Conservation (phyloP, 495 filamentous ascomycete species). For the Penicillium steckii region DNA sequence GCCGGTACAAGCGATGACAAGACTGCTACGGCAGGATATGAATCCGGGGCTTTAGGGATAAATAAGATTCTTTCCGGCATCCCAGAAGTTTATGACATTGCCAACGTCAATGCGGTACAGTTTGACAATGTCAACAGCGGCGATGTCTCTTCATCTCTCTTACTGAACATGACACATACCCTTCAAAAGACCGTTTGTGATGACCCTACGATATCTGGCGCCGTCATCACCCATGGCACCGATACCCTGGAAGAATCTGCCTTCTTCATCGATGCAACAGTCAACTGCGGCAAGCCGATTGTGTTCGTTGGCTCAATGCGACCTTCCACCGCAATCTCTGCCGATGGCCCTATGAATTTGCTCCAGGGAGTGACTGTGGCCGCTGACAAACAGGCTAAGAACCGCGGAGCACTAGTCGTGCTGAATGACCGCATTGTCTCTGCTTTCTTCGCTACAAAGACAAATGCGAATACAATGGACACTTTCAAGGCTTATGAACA, state of each 20-base stretch:
- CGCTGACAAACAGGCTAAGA: constrained; percentile 25
- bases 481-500: constrained; percentile 49
- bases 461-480: constrained; percentile 50
- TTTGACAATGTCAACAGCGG: constrained; percentile 37
- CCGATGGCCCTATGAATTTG: constrained; percentile 51
- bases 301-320: constrained; percentile 51
- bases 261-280: constrained; percentile 49
- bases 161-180: constrained; percentile 39
- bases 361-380: constrained; percentile 50
- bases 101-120: constrained; percentile 49
- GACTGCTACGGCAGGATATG: constrained; percentile 48
- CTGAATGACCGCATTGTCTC: constrained; percentile 51
- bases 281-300: constrained; percentile 47
- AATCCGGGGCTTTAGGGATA: constrained; percentile 43
- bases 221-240: constrained; percentile 51
- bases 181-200: constrained; percentile 42
- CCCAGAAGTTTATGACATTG: constrained; percentile 42
- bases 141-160: constrained; percentile 40
- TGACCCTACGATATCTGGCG: constrained; percentile 41
- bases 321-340: constrained; percentile 48
- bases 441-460: constrained; percentile 51
- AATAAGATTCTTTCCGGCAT: constrained; percentile 38
- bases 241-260: constrained; percentile 51
- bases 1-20: constrained; percentile 40
- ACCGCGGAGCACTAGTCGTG: constrained; percentile 47